These are phyloP conservation scores for Morella rubra DNA, from an alignment of 306 rosid species.

Conservation along the genomic window DNA sequence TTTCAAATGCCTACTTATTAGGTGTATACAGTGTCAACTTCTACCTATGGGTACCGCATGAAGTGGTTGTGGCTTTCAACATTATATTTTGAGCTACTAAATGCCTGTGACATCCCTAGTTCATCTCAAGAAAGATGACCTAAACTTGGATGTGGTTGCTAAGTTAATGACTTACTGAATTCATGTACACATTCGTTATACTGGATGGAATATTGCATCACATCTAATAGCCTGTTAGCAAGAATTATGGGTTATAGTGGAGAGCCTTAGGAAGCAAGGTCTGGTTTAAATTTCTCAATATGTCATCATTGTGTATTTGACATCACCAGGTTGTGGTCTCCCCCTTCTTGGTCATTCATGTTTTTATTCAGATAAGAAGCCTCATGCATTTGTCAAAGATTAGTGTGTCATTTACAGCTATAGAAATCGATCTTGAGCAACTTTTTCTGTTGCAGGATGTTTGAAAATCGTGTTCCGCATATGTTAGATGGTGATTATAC, in stretches of 20 bases:
- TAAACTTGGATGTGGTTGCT: not conserved
- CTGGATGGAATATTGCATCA: not conserved
- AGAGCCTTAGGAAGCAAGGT: not conserved
- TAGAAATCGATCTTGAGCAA: slow-evolving; percentile 16
- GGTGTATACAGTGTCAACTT: too few species aligned
- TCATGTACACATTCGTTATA: not conserved
- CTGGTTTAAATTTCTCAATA: not conserved
- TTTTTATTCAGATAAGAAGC: slow-evolving; percentile 2
- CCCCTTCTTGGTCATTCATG: not conserved
- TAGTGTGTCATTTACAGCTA: not conserved
- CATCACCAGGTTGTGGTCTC: not conserved
- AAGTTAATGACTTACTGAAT: not conserved
- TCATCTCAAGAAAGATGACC: not conserved
- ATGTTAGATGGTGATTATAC: slow-evolving; percentile 91
- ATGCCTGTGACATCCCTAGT: not conserved
- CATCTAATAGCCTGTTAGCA: not conserved
- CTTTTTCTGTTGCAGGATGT: slow-evolving; percentile 62
- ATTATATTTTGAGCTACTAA: not conserved
- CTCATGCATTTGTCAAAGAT: not conserved
- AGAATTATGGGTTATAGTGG: not conserved
- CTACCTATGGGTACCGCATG: too few species aligned
- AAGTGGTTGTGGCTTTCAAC: too few species aligned
- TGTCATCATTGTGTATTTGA: not conserved
- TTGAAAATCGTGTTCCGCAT: slow-evolving; percentile 95
- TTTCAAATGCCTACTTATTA: too few species aligned